Base-by-base conservation (phyloP, 2,329 filamentous ascomycete genomes). In the Pezicula neosporulosa region DNA sequence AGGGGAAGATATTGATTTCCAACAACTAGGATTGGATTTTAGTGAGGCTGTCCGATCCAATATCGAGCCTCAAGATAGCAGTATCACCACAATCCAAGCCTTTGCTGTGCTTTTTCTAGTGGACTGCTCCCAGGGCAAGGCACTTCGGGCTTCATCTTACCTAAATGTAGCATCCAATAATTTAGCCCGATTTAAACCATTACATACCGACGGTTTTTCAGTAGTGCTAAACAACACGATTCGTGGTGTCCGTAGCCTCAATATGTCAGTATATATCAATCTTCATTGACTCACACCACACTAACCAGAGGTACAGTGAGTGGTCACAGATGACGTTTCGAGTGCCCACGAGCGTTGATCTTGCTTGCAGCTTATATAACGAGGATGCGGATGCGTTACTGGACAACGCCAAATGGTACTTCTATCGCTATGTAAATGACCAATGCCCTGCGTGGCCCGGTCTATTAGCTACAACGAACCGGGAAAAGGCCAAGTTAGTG, bases 301-400 rank as follows among this genome's bases (percentile, higher is more conserved):
- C 60, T 66, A 58, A 67, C 48, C 33, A 24, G 30, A 33, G 30
- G 41, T 15, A 35, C 39, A 68, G 66, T 52, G 65, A 68, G 53
- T 68, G 66, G 66, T 60, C 63, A 27, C 63, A 63, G 38, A 54
- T 65, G 37, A 67, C 64, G 6, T 68, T 63, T 41, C 60, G 65
- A 36, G 51, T 55, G 9, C 60, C 66, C 8, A 47, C 48, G 9
- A 43, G 36, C 1, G 8, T 60, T 10, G 48, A 44, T 5, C 44
- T 53, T 18, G 37, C 48, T 19, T 19, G 13, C n/a, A 48, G 55
- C 30, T 37, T 59, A 18, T 37, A 43, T 13, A 24, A 54, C 15
- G 55, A 55, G 33, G 57, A 61, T 19, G 35, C 36, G 19, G 56
- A 60, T 24, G 24, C 28, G 2, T 44, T 47, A 6, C 38, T 57